phyloP scores from a whole-genome alignment of 192 early-diverging fungal species.

The Coemansia sp. region DNA sequence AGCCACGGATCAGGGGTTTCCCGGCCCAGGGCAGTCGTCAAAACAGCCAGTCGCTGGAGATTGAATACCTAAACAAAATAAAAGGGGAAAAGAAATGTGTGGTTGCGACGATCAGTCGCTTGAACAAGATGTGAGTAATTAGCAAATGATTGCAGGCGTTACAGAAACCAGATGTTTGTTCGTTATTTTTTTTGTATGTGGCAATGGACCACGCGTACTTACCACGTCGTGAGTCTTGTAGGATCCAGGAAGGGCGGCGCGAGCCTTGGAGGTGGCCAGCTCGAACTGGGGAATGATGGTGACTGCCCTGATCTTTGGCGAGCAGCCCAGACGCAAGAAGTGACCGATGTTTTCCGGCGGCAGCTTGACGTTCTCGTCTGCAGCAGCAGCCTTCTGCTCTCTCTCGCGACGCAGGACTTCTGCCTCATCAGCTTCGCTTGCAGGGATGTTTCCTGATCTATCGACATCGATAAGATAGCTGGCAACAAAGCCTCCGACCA shows the following conservation, averaged over 20 bases:
- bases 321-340: slow-evolving; percentile 69
- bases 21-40: slow-evolving; percentile 77
- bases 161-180: neutral
- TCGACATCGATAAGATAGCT: slow-evolving; percentile 72
- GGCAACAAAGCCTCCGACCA: slow-evolving; percentile 94
- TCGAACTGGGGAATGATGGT: slow-evolving; percentile 89
- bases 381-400: slow-evolving; percentile 23
- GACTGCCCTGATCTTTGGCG: slow-evolving; percentile 70
- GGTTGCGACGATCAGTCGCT: neutral
- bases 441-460: slow-evolving; percentile 34
- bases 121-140: slow-evolving; percentile 3
- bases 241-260: slow-evolving; percentile 75
- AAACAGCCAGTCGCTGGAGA: slow-evolving; percentile 90
- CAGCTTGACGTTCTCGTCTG: slow-evolving; percentile 17
- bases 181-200: no score
- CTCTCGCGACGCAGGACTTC: slow-evolving; percentile 17
- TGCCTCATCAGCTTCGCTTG: slow-evolving; percentile 28
- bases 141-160: neutral
- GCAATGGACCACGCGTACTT: slow-evolving; percentile 2
- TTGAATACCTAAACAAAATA: slow-evolving; percentile 65
- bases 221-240: slow-evolving; percentile 86
- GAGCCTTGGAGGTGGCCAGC: slow-evolving; percentile 88
- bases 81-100: neutral
- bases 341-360: slow-evolving; percentile 71
- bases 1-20: slow-evolving; percentile 73